Evolutionary conservation across 148 eudicot species (phyloP).

Genomic region (Camellia lanceoleosa): DNA sequence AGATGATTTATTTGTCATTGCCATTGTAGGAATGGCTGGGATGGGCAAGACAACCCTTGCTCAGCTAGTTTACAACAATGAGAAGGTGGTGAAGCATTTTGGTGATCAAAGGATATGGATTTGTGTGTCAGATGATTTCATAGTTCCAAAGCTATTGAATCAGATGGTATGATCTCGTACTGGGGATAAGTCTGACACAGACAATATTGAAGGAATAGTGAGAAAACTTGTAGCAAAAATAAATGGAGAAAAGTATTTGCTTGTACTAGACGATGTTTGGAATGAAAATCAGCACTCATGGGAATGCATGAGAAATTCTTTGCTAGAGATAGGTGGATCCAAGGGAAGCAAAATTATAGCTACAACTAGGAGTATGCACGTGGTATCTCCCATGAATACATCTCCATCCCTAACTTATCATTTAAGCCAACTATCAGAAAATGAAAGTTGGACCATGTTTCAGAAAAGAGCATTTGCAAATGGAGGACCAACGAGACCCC

Average conservation of each 20-base stretch:
- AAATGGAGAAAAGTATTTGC: constrained; percentile 8
- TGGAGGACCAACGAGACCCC: not conserved
- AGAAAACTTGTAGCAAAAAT: too few relatives aligned
- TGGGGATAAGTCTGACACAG: too few relatives aligned
- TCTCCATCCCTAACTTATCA: not conserved
- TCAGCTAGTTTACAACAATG: too few relatives aligned
- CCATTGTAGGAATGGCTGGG: too few relatives aligned
- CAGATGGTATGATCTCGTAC: not conserved
- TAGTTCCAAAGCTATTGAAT: not conserved
- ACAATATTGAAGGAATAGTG: too few relatives aligned
- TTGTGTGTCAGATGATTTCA: not conserved
- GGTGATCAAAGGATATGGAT: not conserved
- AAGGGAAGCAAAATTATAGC: constrained; percentile 12
- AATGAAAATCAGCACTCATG: not conserved
- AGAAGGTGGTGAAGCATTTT: not conserved
- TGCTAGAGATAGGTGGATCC: not conserved
- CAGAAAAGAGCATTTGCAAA: constrained; percentile 9
- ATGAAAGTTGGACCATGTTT: constrained; percentile 14
- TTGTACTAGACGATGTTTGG: constrained; percentile 25
- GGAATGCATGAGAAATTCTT: not conserved
- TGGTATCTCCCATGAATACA: not conserved
- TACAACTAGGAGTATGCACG: constrained; percentile 3
- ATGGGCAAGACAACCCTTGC: too few relatives aligned
- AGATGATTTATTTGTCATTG: too few relatives aligned
- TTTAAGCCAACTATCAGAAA: not conserved